Percentiles rank a stretch among this genome's conserved stretches.
Conservation (phyloP, 2,329 filamentous ascomycete genomes). For the Seiridium cupressi region DNA sequence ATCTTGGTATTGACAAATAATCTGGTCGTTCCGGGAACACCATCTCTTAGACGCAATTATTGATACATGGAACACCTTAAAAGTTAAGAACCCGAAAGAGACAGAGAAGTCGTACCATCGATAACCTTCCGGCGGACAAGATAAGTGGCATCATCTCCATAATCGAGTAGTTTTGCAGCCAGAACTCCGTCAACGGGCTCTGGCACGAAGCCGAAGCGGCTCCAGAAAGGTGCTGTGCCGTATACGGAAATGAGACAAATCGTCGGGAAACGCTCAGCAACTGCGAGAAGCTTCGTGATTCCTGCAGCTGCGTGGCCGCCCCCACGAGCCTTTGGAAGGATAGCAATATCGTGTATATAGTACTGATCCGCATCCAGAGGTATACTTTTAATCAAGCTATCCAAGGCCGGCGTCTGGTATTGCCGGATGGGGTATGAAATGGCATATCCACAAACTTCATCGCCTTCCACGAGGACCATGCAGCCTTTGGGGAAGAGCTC, state of each 20-base stretch:
- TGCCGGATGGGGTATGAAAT: constrained; percentile 34
- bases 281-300: constrained; percentile 20
- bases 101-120: no score
- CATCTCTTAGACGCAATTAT: no score
- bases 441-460: constrained; percentile 29
- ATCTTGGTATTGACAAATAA: no score
- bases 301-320: constrained; percentile 21
- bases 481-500: constrained; percentile 32
- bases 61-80: no score
- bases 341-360: constrained; percentile 35
- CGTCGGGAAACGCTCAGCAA: constrained; percentile 22
- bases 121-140: constrained; percentile 10
- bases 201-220: constrained; percentile 27
- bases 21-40: no score
- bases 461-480: constrained; percentile 21
- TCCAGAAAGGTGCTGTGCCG: constrained; percentile 30
- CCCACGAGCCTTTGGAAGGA: constrained; percentile 26
- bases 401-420: constrained; percentile 26
- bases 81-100: no score
- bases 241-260: constrained; percentile 34
- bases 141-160: constrained; percentile 30
- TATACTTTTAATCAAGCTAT: constrained; percentile 27
- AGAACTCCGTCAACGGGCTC: constrained; percentile 12
- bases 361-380: constrained; percentile 29
- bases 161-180: constrained; percentile 26